Conservation (phyloP, 345 rosid species). For the Cardiospermum halicacabum region DNA sequence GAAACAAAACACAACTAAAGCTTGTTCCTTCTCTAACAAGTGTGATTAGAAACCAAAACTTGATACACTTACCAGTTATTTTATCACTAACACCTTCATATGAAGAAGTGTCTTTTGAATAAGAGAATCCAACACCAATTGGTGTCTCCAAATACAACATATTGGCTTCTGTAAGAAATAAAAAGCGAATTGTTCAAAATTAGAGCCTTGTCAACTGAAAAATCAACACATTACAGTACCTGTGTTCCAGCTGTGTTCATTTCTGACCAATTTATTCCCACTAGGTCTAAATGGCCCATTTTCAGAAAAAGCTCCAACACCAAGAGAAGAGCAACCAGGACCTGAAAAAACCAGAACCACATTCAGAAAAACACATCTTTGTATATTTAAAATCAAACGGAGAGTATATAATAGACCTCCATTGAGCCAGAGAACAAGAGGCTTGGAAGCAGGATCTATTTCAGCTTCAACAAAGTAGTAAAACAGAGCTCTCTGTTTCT, state of each 20-base stretch:
- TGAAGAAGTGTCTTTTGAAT: conserved; percentile 54
- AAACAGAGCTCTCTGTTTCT: conserved; percentile 72
- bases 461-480: conserved; percentile 96
- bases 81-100: conserved; percentile 70
- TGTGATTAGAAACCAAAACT: neutral
- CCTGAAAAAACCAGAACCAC: conserved; percentile 31
- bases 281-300: conserved; percentile 97
- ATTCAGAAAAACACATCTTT: neutral
- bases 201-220: neutral
- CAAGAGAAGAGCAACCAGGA: conserved; percentile 98
- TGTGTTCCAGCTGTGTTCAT: conserved; percentile 88
- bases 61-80: conserved; percentile 67
- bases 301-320: conserved; percentile 96
- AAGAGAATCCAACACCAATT: conserved; percentile 97
- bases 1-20: too few species aligned
- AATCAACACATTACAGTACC: conserved; percentile 26
- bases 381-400: neutral
- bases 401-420: conserved; percentile 51
- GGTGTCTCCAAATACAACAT: conserved; percentile 93
- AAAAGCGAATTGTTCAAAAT: conserved; percentile 12
- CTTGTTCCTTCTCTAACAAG: conserved; percentile 20
- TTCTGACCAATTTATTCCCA: conserved; percentile 63
- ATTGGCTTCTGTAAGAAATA: conserved; percentile 67
- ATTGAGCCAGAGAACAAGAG: conserved; percentile 96
- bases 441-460: conserved; percentile 64